phyloP scores from a whole-genome alignment of 2,329 filamentous ascomycete species.

The Aspergillus tubingensis region DNA sequence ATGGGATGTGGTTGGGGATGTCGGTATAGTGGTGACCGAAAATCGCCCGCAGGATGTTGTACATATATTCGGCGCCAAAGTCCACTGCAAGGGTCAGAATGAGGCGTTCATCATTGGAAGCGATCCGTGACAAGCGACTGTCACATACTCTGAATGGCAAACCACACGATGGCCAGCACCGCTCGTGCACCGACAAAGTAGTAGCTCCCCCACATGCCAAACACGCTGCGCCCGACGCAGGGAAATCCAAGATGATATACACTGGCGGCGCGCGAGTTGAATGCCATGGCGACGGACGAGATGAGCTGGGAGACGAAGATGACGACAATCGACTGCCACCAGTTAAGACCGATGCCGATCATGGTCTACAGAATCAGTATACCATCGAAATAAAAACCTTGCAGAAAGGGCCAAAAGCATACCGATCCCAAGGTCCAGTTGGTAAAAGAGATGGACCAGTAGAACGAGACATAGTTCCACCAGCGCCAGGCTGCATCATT shows the following conservation, averaged over 20 bases:
- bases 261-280: conserved; percentile 47
- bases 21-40: conserved; percentile 38
- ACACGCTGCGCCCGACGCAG: conserved; percentile 39
- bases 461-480: conserved; percentile 12
- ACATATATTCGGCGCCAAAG: conserved; percentile 18
- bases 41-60: conserved; percentile 29
- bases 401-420: not conserved
- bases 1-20: conserved; percentile 20
- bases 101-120: not conserved
- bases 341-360: conserved; percentile 8
- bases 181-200: conserved; percentile 47
- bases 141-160: conserved; percentile 32
- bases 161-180: conserved; percentile 46
- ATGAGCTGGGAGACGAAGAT: conserved; percentile 49
- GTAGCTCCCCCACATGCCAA: conserved; percentile 48
- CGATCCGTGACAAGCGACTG: too few species aligned
- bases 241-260: conserved; percentile 50
- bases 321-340: conserved; percentile 31
- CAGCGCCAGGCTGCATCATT: conserved; percentile 9
- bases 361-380: not conserved
- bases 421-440: conserved; percentile 13
- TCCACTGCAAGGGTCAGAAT: conserved; percentile 17
- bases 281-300: conserved; percentile 46
- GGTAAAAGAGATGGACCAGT: conserved; percentile 11
- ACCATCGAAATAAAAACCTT: not conserved